Percentiles rank a stretch among this genome's conserved stretches.
Conservation (phyloP, 2,329 filamentous ascomycete genomes). For the Colletotrichum sp. region DNA sequence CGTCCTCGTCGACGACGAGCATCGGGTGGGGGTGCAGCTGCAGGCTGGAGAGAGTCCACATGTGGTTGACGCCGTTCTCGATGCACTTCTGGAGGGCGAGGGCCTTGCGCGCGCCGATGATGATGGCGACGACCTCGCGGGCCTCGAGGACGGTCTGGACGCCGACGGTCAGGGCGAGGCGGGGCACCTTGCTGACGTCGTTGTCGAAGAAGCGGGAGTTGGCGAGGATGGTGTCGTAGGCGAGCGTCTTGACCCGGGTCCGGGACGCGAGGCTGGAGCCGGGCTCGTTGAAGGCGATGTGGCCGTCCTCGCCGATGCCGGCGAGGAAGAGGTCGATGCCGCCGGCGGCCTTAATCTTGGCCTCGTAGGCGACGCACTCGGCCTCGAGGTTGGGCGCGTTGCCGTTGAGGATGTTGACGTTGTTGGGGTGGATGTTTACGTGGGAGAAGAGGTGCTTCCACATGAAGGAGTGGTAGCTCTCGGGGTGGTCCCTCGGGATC, state of each 20-base stretch:
- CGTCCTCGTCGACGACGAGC: conserved; percentile 84
- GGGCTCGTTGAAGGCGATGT: conserved; percentile 91
- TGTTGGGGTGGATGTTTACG: conserved; percentile 79
- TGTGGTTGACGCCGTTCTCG: conserved; percentile 84
- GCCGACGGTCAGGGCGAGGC: conserved; percentile 84
- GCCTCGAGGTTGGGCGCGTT: conserved; percentile 77
- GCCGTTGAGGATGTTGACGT: conserved; percentile 85
- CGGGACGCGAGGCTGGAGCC: conserved; percentile 79
- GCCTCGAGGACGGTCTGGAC: conserved; percentile 85
- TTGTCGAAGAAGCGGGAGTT: conserved; percentile 86
- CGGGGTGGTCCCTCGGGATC: conserved; percentile 80
- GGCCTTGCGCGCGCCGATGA: conserved; percentile 81
- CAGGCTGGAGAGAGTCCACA: conserved; percentile 86
- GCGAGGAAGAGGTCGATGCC: conserved; percentile 88
- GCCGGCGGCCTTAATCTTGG: conserved; percentile 73
- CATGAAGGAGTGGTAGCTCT: conserved; percentile 93
- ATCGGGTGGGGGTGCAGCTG: conserved; percentile 83
- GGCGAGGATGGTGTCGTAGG: conserved; percentile 85
- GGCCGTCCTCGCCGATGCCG: conserved; percentile 84
- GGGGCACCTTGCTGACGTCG: conserved; percentile 75
- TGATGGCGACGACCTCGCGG: conserved; percentile 82
- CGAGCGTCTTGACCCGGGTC: conserved; percentile 85
- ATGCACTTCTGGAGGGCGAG: conserved; percentile 80
- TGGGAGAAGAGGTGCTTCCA: conserved; percentile 91
- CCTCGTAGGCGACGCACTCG: conserved; percentile 82